Base-by-base conservation (phyloP, 2,329 filamentous ascomycete species). In the Monosporascus sp. region DNA sequence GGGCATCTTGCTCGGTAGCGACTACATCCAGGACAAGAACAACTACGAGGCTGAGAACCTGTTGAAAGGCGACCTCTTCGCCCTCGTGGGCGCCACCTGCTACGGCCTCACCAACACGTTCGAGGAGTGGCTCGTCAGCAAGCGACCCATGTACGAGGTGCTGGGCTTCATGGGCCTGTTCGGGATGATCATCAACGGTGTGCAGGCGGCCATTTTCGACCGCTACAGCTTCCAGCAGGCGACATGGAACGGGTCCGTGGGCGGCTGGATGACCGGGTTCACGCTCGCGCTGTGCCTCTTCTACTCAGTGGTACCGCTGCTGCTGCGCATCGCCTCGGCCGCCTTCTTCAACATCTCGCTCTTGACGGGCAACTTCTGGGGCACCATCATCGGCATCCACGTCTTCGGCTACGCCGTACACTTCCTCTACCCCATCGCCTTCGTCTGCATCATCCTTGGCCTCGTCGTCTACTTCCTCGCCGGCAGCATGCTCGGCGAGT, bases 291-390 rank as follows among this genome's bases (percentile, higher is more conserved):
- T 99, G 22, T 78, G 81, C 51, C 74, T 94, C 55, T 99, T 99
- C 74, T 99, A 99, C 77, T 85, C 86, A 7, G 77, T 94, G 3
- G 91, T 89, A 0, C 94, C 94, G 0, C 75, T 97, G 52, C 81
- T 99, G 58, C 86, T 97, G 73, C 90, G 94, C 60, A 88, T 97
- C 76, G 88, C 88, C 27, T 89, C 84, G 17, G 94, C 94, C 3
- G 93, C 92, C 20, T 97, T 99, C 74, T 95, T 97, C 78, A 96
- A 99, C 72, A 96, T 97, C 65, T 93, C 88, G 7, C 77, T 99
- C 60, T 78, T 99, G 56, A 97, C 94, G 2, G 90, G 86, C 63
- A 97, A 96, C 74, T 97, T 97, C 76, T 99, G 94, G 94, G 92
- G 91, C 60, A 88, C 96, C 57, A 88, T 95, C 61, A 93, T 99